Evolutionary conservation across 2,329 filamentous ascomycete genomes (phyloP), one percentile per base, ranked within the genome.

Genomic region (Ophiocordyceps camponoti-leonardi): DNA sequence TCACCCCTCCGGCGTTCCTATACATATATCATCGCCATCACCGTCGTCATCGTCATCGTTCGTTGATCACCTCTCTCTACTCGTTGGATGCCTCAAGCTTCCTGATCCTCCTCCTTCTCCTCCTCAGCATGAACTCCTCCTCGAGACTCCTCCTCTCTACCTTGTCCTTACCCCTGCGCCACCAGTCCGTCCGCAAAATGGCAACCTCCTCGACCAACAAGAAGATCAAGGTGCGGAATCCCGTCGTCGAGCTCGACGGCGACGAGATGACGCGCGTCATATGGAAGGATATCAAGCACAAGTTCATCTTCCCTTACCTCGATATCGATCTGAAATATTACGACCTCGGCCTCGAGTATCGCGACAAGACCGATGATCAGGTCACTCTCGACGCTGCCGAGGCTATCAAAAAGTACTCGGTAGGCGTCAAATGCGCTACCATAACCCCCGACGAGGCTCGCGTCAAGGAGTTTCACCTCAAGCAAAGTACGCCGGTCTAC

Each of bases 211-310:
- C 73, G 54, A 45, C 54, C 56, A 71, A 76, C 60, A 98, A 96
- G 82, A 96, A 96, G 82, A 96, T 96, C 77, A 92, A 94, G 78
- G 92, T 98, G 73, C 88, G 94, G 80, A 96, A 94, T 69, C 92
- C 92, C 53, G 81, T 98, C 63, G 92, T 98, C 65, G 92, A 96
- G 73, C 78, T 96, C 58, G 90, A 96, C 64, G 90, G 90, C 60
- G 79, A 83, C 58, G 79, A 87, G 81, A 96, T 96, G 92, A 98
- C 92, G 57, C 77, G 92, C 59, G 88, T 98, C 65, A 98, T 98
- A 73, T 98, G 92, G 92, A 74, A 95, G 72, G 81, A 85, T 66
- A 98, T 98, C 77, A 95, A 95, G 77, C 85, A 96, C 71, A 94
- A 93, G 76, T 90, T 95, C 72, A 95, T 95, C 68, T 75, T 82